Evolutionary conservation across 495 filamentous ascomycete species (phyloP).

Genomic region (Aspergillus baeticus): DNA sequence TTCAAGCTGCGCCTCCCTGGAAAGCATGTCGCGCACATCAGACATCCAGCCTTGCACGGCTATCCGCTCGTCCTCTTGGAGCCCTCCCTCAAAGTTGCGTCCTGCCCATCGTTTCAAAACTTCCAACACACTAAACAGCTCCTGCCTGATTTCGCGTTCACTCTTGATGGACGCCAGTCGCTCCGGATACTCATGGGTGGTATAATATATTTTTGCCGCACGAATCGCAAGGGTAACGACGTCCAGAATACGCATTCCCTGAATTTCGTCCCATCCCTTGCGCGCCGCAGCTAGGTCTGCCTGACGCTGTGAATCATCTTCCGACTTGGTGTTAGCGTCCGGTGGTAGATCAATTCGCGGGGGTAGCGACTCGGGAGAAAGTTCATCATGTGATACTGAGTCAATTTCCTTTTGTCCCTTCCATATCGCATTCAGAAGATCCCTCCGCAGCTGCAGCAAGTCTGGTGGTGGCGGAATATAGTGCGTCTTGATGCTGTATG

Average conservation of each 20-base stretch:
- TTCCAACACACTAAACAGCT: conserved; percentile 82
- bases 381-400: conserved; percentile 38
- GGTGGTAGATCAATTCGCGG: conserved; percentile 35
- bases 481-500: conserved; percentile 86
- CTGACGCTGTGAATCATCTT: conserved; percentile 34
- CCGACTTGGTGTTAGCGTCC: conserved; percentile 29
- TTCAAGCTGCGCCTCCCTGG: conserved; percentile 72
- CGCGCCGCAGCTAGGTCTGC: conserved; percentile 27
- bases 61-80: conserved; percentile 69
- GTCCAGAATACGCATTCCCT: conserved; percentile 89
- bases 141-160: conserved; percentile 75
- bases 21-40: conserved; percentile 70
- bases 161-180: conserved; percentile 81
- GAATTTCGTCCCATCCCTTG: conserved; percentile 76
- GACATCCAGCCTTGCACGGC: conserved; percentile 75
- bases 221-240: conserved; percentile 90
- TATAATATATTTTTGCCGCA: conserved; percentile 94
- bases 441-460: conserved; percentile 69
- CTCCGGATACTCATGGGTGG: conserved; percentile 76
- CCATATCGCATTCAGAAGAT: conserved; percentile 66
- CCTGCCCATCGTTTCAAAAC: conserved; percentile 86
- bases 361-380: conserved; percentile 26
- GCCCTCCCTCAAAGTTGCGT: conserved; percentile 81
- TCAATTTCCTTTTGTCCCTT: conserved; percentile 67
- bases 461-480: conserved; percentile 85